Base-by-base conservation (phyloP, 371 early-diverging fungal species). In the Apophysomyces trapeziformis region DNA sequence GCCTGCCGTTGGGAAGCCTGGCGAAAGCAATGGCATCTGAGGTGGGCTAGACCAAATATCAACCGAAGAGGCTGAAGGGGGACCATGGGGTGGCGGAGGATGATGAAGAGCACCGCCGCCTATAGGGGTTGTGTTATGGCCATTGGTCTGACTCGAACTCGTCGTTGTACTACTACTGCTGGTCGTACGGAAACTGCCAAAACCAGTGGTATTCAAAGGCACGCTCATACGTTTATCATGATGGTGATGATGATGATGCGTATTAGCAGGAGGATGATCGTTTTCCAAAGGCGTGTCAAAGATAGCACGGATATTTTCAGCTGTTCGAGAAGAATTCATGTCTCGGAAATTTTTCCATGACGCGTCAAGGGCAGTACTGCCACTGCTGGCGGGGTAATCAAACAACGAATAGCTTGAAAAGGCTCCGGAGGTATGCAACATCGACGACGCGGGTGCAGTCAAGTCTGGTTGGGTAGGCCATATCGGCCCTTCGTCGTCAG, bases 311-410 rank as follows among this genome's bases (percentile, higher is more conserved):
- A 78, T 73, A 43, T 79, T 79, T 11, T 76, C 74, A 5, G 71
- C 77, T 5, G 78, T 70, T 18, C 69, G 67, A 35, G 74, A 69
- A n/a, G 74, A 70, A 50, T 72, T 76, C 67, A 76, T 77, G 35
- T 77, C 78, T 57, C 81, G 69, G 66, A 77, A 76, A 44, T 68
- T 75, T 47, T 69, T 75, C 81, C 81, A 80, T 11, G 76, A 72
- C 35, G 68, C 68, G 37, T 79, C 75, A 21, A 79, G 58, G 14
- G 73, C 68, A 13, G 68, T 68, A 59, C 37, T 38, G 18, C 41
- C 59, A 41, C 41, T 68, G 38, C 68, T 63, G 21, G 68, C 60
- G 50, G 68, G 60, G 37, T 60, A 68, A 56, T 68, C 69, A 37
- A 65, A 58, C 43, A 58, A 57, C 26, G 65, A 65, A 44, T 58